A percentile compares a stretch with the other conserved stretches of the same genome.
These are phyloP conservation scores for Candida nanaspora DNA, from an alignment of 805 yeast genomes.

Conservation along the genomic window DNA sequence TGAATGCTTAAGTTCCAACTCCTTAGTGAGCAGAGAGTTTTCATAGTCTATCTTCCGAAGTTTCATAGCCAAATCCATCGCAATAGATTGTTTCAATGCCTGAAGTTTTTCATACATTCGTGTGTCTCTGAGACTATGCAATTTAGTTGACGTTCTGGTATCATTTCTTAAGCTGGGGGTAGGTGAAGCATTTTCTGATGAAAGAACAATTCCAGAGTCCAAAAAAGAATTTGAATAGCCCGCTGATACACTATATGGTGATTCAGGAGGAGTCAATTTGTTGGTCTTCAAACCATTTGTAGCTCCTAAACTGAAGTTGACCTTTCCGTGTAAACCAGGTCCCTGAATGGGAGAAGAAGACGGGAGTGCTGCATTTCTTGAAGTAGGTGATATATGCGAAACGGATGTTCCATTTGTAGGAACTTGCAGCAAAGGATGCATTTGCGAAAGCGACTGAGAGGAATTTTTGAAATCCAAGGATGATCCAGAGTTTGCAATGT, in stretches of 20 bases:
- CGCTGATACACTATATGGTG: not conserved
- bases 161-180: not conserved
- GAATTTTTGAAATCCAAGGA: too few species aligned
- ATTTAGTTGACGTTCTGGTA: not conserved
- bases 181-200: not conserved
- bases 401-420: too few species aligned
- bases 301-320: too few species aligned
- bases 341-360: too few species aligned
- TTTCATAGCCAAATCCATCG: conserved; percentile 16
- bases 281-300: too few species aligned
- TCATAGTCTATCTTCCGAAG: conserved; percentile 20
- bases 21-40: conserved; percentile 20
- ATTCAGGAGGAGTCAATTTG: not conserved
- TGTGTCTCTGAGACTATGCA: not conserved
- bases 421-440: not conserved
- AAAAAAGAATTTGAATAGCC: not conserved
- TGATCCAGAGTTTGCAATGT: too few species aligned
- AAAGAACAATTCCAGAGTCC: not conserved
- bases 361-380: too few species aligned
- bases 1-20: conserved; percentile 17
- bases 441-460: not conserved
- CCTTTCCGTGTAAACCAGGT: too few species aligned
- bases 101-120: conserved; percentile 13
- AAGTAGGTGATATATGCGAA: too few species aligned
- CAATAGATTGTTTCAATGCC: conserved; percentile 18